Evolutionary conservation across 2,329 filamentous ascomycete genomes (phyloP).

Genomic region (Aspergillus japonicus): DNA sequence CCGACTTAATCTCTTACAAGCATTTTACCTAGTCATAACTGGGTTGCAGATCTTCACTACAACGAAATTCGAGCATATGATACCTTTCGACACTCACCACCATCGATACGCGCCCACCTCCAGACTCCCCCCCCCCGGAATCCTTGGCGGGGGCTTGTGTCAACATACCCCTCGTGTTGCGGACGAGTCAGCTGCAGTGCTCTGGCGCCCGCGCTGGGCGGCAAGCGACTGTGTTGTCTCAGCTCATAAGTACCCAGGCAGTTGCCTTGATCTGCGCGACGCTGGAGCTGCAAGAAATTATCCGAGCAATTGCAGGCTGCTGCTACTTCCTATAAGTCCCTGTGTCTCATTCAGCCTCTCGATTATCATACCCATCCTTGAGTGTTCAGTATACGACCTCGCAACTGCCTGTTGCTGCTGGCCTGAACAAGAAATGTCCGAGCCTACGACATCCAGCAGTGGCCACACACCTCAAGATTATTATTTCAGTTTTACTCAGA

Average conservation of each 20-base stretch:
- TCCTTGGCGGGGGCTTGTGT: neutral
- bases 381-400: neutral
- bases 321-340: neutral
- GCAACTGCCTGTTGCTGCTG: neutral
- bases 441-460: constrained; percentile 7
- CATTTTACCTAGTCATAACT: neutral
- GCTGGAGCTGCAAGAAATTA: neutral
- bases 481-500: constrained; percentile 29
- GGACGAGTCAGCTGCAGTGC: neutral
- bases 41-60: neutral
- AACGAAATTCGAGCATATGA: neutral
- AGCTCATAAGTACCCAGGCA: neutral
- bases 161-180: neutral
- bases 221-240: neutral
- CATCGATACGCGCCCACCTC: neutral
- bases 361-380: neutral
- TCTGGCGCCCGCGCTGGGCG: neutral
- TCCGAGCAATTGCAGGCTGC: neutral
- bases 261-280: neutral
- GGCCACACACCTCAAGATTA: constrained; percentile 29
- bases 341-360: neutral
- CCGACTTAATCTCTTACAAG: neutral
- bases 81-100: neutral
- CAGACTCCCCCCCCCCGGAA: neutral
- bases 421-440: constrained; percentile 15